These are phyloP conservation scores for Podaxis sp. DNA, from an alignment of 768 basidiomycete genomes.

Conservation along the genomic window DNA sequence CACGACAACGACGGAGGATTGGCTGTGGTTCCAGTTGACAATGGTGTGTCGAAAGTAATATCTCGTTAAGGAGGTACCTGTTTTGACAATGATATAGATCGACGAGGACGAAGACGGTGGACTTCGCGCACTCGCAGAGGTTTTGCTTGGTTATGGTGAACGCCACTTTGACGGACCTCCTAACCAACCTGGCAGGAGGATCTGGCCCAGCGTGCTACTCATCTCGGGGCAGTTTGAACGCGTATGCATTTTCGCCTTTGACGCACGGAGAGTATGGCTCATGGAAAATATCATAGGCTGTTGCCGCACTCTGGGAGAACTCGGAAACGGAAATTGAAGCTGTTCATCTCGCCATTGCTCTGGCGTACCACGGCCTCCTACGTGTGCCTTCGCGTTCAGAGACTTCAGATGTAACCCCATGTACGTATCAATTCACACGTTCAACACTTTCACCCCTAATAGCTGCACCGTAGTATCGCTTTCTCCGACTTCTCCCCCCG, in stretches of 20 bases:
- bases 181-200: constrained; percentile 59
- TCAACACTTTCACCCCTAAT: neutral
- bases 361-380: constrained; percentile 91
- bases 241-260: constrained; percentile 40
- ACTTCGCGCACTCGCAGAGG: constrained; percentile 71
- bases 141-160: constrained; percentile 75
- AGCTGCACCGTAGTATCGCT: constrained; percentile 53
- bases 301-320: constrained; percentile 87
- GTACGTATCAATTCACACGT: constrained; percentile 44
- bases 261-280: neutral
- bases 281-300: constrained; percentile 53
- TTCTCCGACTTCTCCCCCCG: constrained; percentile 65
- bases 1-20: constrained; percentile 93
- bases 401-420: constrained; percentile 78
- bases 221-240: constrained; percentile 95
- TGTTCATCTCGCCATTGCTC: constrained; percentile 87
- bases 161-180: constrained; percentile 76
- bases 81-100: constrained; percentile 38
- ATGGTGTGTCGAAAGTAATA: constrained; percentile 48
- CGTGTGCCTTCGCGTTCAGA: constrained; percentile 81
- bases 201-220: constrained; percentile 82
- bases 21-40: constrained; percentile 96
- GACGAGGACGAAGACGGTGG: constrained; percentile 84
- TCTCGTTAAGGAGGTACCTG: neutral
- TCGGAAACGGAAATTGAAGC: constrained; percentile 89